Evolutionary conservation across 2,329 filamentous ascomycete species (phyloP), one percentile per base, ranked within the genome.

Genomic region (Beauveria pseudobassiana): DNA sequence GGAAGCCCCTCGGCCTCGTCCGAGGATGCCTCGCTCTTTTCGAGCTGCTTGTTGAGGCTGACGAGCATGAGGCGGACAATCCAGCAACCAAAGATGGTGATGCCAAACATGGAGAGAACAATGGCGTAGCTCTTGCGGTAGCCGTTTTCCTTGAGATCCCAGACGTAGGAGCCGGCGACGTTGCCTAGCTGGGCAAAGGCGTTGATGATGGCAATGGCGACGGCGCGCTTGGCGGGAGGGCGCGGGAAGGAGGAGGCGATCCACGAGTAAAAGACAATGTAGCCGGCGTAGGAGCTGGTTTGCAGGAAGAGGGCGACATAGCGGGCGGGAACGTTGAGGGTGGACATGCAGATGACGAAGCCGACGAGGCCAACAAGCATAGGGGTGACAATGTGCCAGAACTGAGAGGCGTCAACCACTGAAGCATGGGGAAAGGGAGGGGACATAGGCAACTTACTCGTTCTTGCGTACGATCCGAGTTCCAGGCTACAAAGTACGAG

Each of bases 101-200:
- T 66, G 3, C 82, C 83, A 67, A 87, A 87, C 85, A 87, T 87
- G 68, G 82, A 77, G 16, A 81, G 79, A 5, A 87, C 85, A 62
- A 88, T 85, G 4, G 83, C 85, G 67, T 87, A 87, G 64, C 83
- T 86, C 74, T 83, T 81, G 65, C 85, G 79, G 75, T 79, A 87
- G 0, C 85, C 85, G 64, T 87, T 80, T 0, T 79, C 83, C 26
- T 77, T 73, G 55, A 87, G 76, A 58, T 78, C 74, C 85, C 85
- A 87, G 3, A 87, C 84, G 67, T 87, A 87, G 0, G 80, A 82
- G 2, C 85, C 85, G 0, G 84, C 84, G 0, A 84, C 77, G 67
- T 84, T 85, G 58, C 82, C 82, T 3, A 85, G 75, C 73, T 83
- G 82, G 46, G 77, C 78, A 72, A 82, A 81, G 62, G 77, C 82